Evolutionary conservation across 1,284 basidiomycete species (phyloP).

Genomic region (Microbotryum silenes-acaulis): DNA sequence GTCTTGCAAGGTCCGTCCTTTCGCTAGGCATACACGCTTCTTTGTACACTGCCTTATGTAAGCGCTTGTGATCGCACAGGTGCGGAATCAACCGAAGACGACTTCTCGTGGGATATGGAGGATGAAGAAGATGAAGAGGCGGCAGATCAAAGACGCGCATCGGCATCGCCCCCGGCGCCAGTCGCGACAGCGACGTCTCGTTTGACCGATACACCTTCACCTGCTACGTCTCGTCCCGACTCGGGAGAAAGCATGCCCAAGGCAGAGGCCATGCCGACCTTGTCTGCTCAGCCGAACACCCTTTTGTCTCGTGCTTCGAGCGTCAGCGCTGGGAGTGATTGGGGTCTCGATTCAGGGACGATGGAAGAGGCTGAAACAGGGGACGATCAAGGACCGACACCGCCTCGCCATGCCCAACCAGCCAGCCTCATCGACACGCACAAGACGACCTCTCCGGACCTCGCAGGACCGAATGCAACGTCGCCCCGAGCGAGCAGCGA

Average conservation of each 20-base stretch:
- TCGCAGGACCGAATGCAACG: neutral
- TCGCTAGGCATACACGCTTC: neutral
- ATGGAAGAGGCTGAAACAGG: neutral
- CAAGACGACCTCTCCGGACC: slow-evolving; percentile 4
- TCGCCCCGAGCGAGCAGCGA: slow-evolving; percentile 23
- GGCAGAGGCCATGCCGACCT: neutral
- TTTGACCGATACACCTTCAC: neutral
- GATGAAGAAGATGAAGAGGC: slow-evolving; percentile 30
- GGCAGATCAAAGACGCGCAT: neutral
- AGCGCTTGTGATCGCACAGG: neutral
- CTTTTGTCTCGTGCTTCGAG: slow-evolving; percentile 2
- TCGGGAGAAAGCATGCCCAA: neutral
- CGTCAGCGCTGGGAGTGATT: neutral
- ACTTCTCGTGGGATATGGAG: slow-evolving; percentile 37
- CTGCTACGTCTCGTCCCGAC: neutral
- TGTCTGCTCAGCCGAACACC: neutral
- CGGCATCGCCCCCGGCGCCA: slow-evolving; percentile 9
- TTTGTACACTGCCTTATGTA: too few species aligned
- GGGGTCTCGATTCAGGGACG: slow-evolving; percentile 1
- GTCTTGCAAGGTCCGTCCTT: slow-evolving; percentile 60
- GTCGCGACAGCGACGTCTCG: neutral
- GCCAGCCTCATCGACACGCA: neutral
- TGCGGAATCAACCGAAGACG: slow-evolving; percentile 31
- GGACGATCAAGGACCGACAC: neutral
- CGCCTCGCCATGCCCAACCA: neutral